These are phyloP conservation scores for Rubus idaeus DNA, from an alignment of 306 rosid genomes.

Conservation along the genomic window DNA sequence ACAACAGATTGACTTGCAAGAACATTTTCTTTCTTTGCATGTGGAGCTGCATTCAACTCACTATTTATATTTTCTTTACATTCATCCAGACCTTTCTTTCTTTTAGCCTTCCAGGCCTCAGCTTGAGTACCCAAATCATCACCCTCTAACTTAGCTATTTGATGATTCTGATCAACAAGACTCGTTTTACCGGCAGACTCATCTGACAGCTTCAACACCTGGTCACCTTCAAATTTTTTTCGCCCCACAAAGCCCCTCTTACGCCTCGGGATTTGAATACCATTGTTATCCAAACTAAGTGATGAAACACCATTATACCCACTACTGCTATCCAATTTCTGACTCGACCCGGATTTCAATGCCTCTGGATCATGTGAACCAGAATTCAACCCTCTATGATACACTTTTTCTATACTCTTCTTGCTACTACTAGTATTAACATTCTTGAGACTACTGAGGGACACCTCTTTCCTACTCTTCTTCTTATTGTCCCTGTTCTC, in stretches of 20 bases:
- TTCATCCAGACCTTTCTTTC: conserved; percentile 19
- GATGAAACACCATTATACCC: conserved; percentile 43
- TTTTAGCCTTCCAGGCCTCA: conserved; percentile 21
- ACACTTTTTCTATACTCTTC: conserved; percentile 48
- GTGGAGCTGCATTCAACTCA: conserved; percentile 25
- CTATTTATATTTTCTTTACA: conserved; percentile 22
- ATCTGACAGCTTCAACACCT: conserved; percentile 33
- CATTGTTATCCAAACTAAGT: conserved; percentile 46
- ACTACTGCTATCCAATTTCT: conserved; percentile 44
- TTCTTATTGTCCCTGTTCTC: conserved; percentile 48
- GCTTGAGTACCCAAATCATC: conserved; percentile 38
- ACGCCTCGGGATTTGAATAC: conserved; percentile 70
- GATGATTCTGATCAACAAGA: conserved; percentile 49
- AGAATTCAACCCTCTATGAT: conserved; percentile 40
- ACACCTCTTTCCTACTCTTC: conserved; percentile 64
- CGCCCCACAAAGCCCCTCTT: conserved; percentile 76
- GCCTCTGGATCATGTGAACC: conserved; percentile 40
- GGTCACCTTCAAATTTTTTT: conserved; percentile 52
- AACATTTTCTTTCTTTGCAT: conserved; percentile 23
- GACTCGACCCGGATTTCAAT: conserved; percentile 41
- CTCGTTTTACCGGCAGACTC: conserved; percentile 41
- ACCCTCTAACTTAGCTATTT: conserved; percentile 37
- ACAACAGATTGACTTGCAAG: conserved; percentile 37
- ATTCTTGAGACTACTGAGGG: conserved; percentile 74
- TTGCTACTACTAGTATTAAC: conserved; percentile 45